Base-by-base conservation (phyloP, 306 rosid species). In the Notholithocarpus densiflorus region DNA sequence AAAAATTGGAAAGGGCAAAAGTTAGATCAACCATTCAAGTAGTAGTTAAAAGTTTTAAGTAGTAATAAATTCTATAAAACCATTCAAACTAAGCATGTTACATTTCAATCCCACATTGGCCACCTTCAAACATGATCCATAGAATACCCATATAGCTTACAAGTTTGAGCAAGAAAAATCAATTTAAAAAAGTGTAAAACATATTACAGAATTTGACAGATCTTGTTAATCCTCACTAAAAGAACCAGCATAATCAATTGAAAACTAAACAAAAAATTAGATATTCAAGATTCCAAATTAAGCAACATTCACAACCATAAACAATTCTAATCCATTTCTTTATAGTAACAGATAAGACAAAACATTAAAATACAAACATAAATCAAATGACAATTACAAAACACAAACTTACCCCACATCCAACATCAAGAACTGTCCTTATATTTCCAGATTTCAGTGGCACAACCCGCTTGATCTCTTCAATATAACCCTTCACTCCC, bases 361-460 rank as follows among this genome's bases (percentile, higher is more conserved):
- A 61, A 1, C 26, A 5, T 10, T 23, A 23, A 23, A 61, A 24
- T 12, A 26, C 5, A 26, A 21, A 2, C 26, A 26, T 5, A 26
- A 26, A 13, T 14, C 32, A 24, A 5, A 11, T 11, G 32, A 29
- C 72, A 68, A 2, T 6, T 37, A 29, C 6, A 10, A 32, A 15
- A 31, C 26, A 20, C 6, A 37, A 32, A 62, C 69, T 62, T 26
- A 62, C 69, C 37, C 69, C 40, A 26, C 69, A 62, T 26, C 69
- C 69, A 62, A 18, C 84, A 71, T 87, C 90, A 74, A 87, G 88
- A 68, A 61, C 90, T 6, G 87, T 84, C 80, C 88, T 83, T 60
- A 87, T 77, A 71, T 34, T 2, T 1, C 87, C 86, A 29, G 88
- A 87, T 21, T 84, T 69, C 74, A 87, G 52, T n/a, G 82, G 48